These are phyloP conservation scores for Paxillus rubicundulus DNA, from an alignment of 768 basidiomycete genomes.

Conservation along the genomic window DNA sequence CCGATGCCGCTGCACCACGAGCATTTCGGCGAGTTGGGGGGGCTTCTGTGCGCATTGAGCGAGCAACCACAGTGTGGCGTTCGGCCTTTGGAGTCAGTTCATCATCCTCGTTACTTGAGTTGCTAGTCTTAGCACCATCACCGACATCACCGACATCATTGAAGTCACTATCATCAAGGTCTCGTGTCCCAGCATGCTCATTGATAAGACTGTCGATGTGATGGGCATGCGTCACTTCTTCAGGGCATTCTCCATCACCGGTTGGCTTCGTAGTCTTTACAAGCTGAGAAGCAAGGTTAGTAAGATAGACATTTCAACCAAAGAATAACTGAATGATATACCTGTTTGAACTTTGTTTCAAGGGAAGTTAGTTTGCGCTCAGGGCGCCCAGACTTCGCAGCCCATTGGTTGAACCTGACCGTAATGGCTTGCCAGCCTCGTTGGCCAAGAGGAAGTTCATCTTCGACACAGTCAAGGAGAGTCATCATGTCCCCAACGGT, in stretches of 20 bases:
- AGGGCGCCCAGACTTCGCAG: slow-evolving; percentile 3
- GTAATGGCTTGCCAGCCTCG: background rate
- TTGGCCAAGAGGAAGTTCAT: slow-evolving; percentile 1
- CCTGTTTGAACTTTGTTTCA: slow-evolving; percentile 26
- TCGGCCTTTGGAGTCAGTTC: background rate
- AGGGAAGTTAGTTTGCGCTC: no score
- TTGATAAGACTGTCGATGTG: slow-evolving; percentile 25
- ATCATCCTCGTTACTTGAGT: background rate
- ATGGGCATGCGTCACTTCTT: slow-evolving; percentile 21
- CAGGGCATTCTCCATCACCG: slow-evolving; percentile 20
- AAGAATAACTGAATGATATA: slow-evolving; percentile 1
- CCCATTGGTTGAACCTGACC: slow-evolving; percentile 1
- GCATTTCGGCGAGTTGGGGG: slow-evolving; percentile 4
- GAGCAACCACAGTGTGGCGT: background rate
- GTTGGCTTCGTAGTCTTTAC: slow-evolving; percentile 28
- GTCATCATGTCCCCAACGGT: background rate
- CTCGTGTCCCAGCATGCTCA: slow-evolving; percentile 18
- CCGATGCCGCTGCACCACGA: slow-evolving; percentile 11
- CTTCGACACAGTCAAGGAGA: background rate
- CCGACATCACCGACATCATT: background rate
- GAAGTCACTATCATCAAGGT: slow-evolving; percentile 22
- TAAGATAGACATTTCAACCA: background rate
- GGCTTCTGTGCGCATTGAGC: slow-evolving; percentile 1
- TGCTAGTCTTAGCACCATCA: background rate
- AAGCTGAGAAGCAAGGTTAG: slow-evolving; percentile 13